phyloP scores from a whole-genome alignment of 1,284 basidiomycete species.

The Ceratobasidium sp. region DNA sequence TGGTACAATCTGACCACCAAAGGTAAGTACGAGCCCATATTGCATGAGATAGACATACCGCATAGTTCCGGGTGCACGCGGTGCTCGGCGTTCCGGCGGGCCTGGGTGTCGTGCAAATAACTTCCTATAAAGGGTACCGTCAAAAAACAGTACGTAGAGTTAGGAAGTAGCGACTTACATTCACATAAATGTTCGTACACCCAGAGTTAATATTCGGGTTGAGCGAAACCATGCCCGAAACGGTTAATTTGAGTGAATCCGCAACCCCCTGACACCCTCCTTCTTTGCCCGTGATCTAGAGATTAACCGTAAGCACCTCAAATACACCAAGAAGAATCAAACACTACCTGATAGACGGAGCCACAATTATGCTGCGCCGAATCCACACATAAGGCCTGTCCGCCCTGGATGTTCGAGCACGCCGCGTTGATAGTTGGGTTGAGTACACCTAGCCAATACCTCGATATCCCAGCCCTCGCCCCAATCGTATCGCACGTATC shows the following conservation, averaged over 20 bases:
- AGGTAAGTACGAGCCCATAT: background rate
- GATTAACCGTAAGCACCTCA: background rate
- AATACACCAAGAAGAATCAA: background rate
- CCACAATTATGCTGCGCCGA: conserved; percentile 3
- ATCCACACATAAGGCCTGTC: conserved; percentile 14
- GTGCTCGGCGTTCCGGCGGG: background rate
- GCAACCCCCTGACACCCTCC: conserved; percentile 3
- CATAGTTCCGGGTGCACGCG: background rate
- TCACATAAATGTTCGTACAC: background rate
- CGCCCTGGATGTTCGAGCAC: conserved; percentile 8
- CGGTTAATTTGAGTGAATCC: background rate
- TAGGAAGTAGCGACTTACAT: background rate
- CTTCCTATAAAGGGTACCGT: background rate
- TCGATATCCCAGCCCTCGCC: background rate
- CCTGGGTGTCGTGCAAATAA: too few species aligned
- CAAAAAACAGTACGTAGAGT: too few species aligned
- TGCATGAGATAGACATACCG: background rate
- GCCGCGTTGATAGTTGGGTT: conserved; percentile 23
- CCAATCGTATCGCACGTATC: conserved; percentile 6
- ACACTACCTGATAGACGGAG: background rate
- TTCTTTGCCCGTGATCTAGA: background rate
- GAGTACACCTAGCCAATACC: conserved; percentile 1
- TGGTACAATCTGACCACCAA: background rate
- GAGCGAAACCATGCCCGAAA: background rate
- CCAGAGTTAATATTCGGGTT: conserved; percentile 18